These are phyloP conservation scores for Saturnispora ahearnii DNA, from an alignment of 805 yeast genomes.

Conservation along the genomic window DNA sequence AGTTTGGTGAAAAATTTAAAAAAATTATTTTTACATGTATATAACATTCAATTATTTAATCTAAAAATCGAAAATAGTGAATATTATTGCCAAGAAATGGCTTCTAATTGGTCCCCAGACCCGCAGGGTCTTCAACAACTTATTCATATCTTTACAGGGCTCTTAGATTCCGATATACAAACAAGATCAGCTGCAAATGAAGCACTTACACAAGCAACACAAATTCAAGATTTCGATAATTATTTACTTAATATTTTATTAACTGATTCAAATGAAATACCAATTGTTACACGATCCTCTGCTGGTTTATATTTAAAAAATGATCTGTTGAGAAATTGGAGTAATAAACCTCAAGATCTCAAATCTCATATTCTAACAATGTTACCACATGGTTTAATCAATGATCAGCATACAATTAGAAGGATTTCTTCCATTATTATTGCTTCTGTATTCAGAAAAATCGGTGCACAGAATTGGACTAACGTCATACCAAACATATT, in stretches of 20 bases:
- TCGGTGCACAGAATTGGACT: slow-evolving; percentile 69
- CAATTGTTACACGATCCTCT: slow-evolving; percentile 65
- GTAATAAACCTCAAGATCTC: slow-evolving; percentile 22
- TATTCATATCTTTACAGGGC: slow-evolving; percentile 56
- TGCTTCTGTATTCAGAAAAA: slow-evolving; percentile 62
- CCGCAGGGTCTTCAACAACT: slow-evolving; percentile 53
- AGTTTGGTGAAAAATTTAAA: background rate
- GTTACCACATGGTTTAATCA: slow-evolving; percentile 41
- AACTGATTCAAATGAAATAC: slow-evolving; percentile 34
- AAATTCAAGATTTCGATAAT: slow-evolving; percentile 71
- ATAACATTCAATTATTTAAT: background rate
- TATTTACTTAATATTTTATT: slow-evolving; percentile 67
- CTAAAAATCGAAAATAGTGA: background rate
- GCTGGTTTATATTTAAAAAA: slow-evolving; percentile 86
- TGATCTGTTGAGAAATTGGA: slow-evolving; percentile 39
- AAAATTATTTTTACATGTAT: background rate
- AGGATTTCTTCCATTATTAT: slow-evolving; percentile 88
- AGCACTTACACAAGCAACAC: slow-evolving; percentile 59
- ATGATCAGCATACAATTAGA: slow-evolving; percentile 52
- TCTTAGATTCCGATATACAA: slow-evolving; percentile 49
- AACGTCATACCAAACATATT: slow-evolving; percentile 59
- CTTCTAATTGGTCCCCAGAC: slow-evolving; percentile 55
- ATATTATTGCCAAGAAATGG: background rate
- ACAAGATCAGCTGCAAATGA: slow-evolving; percentile 62
- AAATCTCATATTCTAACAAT: slow-evolving; percentile 30